These are phyloP conservation scores for Diaporthe batatas DNA, from an alignment of 2,329 filamentous ascomycete species.

Conservation along the genomic window DNA sequence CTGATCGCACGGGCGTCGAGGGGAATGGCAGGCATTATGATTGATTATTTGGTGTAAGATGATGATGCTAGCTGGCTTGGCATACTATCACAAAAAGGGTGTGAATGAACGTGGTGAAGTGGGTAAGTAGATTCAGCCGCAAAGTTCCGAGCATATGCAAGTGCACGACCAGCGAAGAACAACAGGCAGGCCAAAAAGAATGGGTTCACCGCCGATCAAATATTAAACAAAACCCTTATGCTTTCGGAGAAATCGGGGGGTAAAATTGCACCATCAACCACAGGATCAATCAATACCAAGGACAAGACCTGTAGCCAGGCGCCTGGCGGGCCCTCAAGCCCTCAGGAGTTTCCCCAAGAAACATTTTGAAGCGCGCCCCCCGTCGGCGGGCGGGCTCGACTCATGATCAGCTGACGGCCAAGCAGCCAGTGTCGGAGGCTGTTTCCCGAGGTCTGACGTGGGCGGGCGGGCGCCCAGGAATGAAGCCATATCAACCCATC, in stretches of 20 bases:
- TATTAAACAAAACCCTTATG: background rate
- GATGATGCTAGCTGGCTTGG: conserved; percentile 21
- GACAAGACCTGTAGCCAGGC: no score
- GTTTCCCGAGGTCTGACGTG: conserved; percentile 35
- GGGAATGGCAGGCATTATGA: conserved; percentile 37
- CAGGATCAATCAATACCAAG: no score
- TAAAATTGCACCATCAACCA: background rate
- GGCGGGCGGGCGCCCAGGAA: conserved; percentile 13
- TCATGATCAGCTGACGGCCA: conserved; percentile 35
- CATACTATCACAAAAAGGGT: background rate
- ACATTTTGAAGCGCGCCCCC: background rate
- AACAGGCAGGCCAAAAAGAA: background rate
- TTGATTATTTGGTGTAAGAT: background rate
- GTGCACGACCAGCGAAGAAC: background rate
- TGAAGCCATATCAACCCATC: conserved; percentile 35
- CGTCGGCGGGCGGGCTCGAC: conserved; percentile 26
- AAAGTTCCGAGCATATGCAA: background rate
- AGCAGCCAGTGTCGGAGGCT: conserved; percentile 33
- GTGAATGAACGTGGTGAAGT: background rate
- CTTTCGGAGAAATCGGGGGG: background rate
- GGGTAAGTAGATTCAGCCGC: background rate
- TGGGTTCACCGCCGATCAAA: conserved; percentile 13
- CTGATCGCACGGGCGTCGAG: conserved; percentile 35
- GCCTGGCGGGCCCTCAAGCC: background rate
- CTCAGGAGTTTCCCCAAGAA: background rate